These are phyloP conservation scores for Zanthoxylum bungeanum DNA, from an alignment of 345 rosid species.

Conservation along the genomic window DNA sequence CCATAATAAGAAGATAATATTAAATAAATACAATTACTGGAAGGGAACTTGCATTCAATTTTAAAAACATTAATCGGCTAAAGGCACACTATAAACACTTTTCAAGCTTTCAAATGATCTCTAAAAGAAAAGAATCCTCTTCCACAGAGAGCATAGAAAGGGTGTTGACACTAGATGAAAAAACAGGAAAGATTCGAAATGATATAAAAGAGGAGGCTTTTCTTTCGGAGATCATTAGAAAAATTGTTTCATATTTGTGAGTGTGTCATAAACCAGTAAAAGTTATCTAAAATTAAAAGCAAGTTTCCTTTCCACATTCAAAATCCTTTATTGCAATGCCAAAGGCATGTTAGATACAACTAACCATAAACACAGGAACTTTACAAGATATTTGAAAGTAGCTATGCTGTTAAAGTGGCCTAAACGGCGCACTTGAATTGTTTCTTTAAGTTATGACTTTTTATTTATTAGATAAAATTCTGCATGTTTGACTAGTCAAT, in stretches of 20 bases:
- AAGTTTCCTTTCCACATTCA: not conserved
- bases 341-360: not conserved
- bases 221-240: not conserved
- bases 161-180: not conserved
- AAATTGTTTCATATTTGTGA: not conserved
- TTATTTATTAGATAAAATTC: too few species aligned
- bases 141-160: not conserved
- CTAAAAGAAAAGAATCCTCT: not conserved
- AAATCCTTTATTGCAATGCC: not conserved
- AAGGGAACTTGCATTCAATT: not conserved
- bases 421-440: too few species aligned
- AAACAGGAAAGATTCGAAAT: not conserved
- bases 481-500: too few species aligned
- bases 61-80: not conserved
- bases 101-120: not conserved
- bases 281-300: not conserved
- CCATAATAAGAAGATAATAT: not conserved
- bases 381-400: not conserved
- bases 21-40: not conserved
- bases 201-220: not conserved
- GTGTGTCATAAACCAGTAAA: not conserved
- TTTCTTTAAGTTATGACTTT: too few species aligned
- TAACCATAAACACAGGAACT: not conserved
- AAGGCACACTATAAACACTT: not conserved
- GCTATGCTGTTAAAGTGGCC: too few species aligned